A percentile compares a stretch with the other conserved stretches of the same genome.
Conservation (phyloP, 345 rosid species). For the Murraya paniculata region DNA sequence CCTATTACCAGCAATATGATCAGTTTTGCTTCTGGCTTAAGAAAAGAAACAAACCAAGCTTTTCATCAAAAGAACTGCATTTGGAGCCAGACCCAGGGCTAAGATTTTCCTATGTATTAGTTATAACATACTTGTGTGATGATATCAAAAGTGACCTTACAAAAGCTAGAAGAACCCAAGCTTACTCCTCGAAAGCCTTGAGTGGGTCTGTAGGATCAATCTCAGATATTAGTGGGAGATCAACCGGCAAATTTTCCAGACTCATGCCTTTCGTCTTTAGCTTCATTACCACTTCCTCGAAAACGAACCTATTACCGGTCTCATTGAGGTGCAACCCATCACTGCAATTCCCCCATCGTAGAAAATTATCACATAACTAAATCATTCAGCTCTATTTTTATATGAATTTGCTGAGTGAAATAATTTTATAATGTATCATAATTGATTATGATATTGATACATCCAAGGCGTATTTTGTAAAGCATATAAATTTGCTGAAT, state of each 20-base stretch:
- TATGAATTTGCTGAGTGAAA: background rate
- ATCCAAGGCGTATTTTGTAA: background rate
- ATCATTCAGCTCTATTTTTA: background rate
- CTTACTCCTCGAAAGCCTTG: constrained; percentile 41
- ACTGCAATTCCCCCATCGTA: constrained; percentile 33
- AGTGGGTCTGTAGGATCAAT: constrained; percentile 66
- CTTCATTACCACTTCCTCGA: constrained; percentile 61
- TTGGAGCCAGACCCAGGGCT: background rate
- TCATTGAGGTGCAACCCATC: constrained; percentile 76
- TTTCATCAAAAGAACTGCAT: constrained; percentile 4
- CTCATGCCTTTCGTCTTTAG: constrained; percentile 51
- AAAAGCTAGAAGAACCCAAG: background rate
- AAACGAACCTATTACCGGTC: constrained; percentile 63
- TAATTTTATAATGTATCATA: background rate
- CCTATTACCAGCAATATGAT: background rate
- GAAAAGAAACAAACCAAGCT: background rate
- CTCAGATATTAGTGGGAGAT: constrained; percentile 57
- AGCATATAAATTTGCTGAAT: background rate
- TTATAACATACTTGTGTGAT: background rate
- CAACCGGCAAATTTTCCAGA: constrained; percentile 48
- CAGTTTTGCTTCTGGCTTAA: background rate
- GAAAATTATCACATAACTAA: background rate
- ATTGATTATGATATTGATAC: background rate
- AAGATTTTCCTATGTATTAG: background rate
- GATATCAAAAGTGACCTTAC: background rate